phyloP scores from a whole-genome alignment of 2,329 filamentous ascomycete genomes.

The Ceratocystis huliohia region DNA sequence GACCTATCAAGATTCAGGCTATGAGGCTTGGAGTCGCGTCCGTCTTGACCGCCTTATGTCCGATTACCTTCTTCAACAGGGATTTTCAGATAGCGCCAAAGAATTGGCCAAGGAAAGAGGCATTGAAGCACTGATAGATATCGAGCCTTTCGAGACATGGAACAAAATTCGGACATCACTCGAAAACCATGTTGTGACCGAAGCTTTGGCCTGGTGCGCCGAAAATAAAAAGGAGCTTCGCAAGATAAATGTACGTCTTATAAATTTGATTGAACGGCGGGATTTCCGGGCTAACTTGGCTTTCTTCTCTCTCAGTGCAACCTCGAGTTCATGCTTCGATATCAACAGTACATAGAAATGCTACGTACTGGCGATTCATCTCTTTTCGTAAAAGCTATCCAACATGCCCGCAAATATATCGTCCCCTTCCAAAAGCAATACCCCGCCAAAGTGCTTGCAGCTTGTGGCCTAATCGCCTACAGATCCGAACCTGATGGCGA shows the following conservation, averaged over 20 bases:
- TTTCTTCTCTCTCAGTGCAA: constrained; percentile 43
- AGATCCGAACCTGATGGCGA: constrained; percentile 43
- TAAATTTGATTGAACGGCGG: neutral
- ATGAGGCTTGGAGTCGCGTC: constrained; percentile 76
- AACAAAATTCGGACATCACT: constrained; percentile 65
- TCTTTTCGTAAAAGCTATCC: constrained; percentile 63
- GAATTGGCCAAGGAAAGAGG: constrained; percentile 61
- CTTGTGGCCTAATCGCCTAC: constrained; percentile 70
- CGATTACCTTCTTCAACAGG: constrained; percentile 80
- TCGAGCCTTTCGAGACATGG: constrained; percentile 76
- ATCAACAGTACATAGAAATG: constrained; percentile 84
- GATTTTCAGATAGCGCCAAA: constrained; percentile 65
- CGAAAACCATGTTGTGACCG: constrained; percentile 54
- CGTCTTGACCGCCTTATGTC: constrained; percentile 74
- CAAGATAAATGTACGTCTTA: constrained; percentile 58
- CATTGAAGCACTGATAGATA: constrained; percentile 72
- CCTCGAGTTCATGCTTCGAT: constrained; percentile 81
- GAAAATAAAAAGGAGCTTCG: constrained; percentile 89
- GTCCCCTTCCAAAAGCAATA: constrained; percentile 56
- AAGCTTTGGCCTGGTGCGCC: constrained; percentile 78
- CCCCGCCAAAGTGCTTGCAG: constrained; percentile 54
- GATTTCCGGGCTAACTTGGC: neutral
- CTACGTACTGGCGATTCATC: constrained; percentile 52
- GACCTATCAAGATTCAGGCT: constrained; percentile 78
- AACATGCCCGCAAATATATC: constrained; percentile 73